These are phyloP conservation scores for Pachyrhizus erosus DNA, from an alignment of 306 rosid genomes.

Conservation along the genomic window DNA sequence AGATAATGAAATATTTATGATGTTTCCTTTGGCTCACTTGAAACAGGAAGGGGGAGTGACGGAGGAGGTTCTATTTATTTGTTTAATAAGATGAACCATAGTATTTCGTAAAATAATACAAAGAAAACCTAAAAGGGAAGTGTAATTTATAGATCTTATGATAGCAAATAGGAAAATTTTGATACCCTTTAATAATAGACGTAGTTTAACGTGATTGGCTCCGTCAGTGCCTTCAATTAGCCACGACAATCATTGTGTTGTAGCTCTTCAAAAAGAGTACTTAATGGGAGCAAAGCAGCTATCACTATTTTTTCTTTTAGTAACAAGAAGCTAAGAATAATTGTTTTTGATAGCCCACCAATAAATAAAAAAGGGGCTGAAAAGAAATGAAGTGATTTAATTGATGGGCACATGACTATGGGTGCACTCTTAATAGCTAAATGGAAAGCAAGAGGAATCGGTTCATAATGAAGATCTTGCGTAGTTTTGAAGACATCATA, in stretches of 20 bases:
- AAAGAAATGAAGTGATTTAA: neutral
- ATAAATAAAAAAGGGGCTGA: neutral
- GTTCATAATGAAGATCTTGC: conserved; percentile 35
- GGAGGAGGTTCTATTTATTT: neutral
- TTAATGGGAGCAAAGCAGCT: neutral
- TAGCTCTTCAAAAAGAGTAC: neutral
- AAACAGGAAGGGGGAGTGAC: neutral
- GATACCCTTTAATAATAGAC: neutral
- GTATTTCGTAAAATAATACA: neutral
- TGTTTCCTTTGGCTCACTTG: neutral
- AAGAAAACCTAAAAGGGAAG: neutral
- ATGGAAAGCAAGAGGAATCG: conserved; percentile 4
- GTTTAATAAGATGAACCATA: neutral
- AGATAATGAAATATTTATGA: neutral
- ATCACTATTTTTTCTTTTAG: neutral
- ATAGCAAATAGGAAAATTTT: neutral
- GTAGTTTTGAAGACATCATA: conserved; percentile 32
- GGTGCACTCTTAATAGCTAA: neutral
- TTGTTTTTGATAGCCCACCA: neutral
- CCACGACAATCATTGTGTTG: conserved; percentile 6
- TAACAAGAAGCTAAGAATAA: neutral
- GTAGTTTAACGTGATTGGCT: conserved; percentile 48
- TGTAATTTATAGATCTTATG: neutral
- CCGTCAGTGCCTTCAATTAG: conserved; percentile 24
- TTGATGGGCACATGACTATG: neutral